Percentiles rank a stretch among this genome's conserved stretches.
phyloP scores from a whole-genome alignment of 2,329 filamentous ascomycete species.

The Hymenoscyphus fraxineus region DNA sequence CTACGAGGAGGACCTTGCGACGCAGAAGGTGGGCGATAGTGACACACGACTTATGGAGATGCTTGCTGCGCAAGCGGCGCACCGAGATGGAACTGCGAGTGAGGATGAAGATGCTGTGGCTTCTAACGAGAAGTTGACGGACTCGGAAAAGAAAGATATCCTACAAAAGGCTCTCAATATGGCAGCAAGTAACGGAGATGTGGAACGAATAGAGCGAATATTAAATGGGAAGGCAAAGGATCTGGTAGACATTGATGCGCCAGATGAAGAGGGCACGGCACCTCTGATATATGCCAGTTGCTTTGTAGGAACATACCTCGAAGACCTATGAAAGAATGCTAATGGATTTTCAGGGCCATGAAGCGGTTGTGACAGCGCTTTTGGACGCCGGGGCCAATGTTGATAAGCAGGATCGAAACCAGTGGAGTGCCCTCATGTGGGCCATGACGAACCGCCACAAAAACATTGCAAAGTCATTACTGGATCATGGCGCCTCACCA shows the following conservation, averaged over 20 bases:
- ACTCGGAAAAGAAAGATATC: constrained; percentile 72
- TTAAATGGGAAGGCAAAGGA: constrained; percentile 68
- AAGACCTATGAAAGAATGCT: constrained; percentile 11
- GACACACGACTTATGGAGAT: constrained; percentile 91
- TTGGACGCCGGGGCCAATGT: constrained; percentile 84
- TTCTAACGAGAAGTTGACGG: constrained; percentile 67
- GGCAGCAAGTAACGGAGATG: constrained; percentile 94
- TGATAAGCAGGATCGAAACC: constrained; percentile 90
- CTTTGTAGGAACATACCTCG: constrained; percentile 60
- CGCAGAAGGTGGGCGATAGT: constrained; percentile 63
- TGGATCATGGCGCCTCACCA: constrained; percentile 92
- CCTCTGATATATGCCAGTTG: constrained; percentile 96
- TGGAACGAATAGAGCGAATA: constrained; percentile 72
- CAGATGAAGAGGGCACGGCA: constrained; percentile 93
- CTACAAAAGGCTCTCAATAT: constrained; percentile 88
- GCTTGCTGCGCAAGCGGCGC: constrained; percentile 88
- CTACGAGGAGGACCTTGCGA: constrained; percentile 60
- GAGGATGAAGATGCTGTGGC: constrained; percentile 79
- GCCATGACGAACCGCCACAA: constrained; percentile 99
- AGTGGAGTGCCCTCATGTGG: constrained; percentile 99
- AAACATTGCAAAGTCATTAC: constrained; percentile 83
- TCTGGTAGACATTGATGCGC: constrained; percentile 79
- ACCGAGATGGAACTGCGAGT: constrained; percentile 67
- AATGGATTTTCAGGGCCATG: constrained; percentile 63
- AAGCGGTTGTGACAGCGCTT: constrained; percentile 78